Percentiles rank a stretch among this genome's conserved stretches.
These are phyloP conservation scores for Diversispora epigaea DNA, from an alignment of 192 early-diverging fungal genomes.

Conservation along the genomic window DNA sequence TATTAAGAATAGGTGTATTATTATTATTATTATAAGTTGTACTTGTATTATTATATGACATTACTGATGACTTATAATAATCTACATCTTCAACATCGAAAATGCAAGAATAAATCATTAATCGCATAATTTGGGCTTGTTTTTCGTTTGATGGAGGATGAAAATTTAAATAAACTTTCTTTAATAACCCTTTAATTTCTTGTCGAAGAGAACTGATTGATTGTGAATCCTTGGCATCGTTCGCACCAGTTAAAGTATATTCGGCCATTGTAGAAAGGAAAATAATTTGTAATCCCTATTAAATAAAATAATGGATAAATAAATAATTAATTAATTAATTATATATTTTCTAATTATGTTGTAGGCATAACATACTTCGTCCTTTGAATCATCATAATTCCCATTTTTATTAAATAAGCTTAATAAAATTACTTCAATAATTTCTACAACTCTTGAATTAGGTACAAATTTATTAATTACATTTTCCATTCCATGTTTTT, in stretches of 20 bases:
- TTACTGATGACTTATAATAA: background rate
- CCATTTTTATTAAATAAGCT: conserved; percentile 32
- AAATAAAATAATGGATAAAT: background rate
- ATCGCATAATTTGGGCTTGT: background rate
- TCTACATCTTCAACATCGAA: background rate
- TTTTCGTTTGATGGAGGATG: background rate
- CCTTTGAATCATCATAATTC: background rate
- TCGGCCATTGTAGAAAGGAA: conserved; percentile 42
- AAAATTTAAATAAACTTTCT: background rate
- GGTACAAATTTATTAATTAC: conserved; percentile 48
- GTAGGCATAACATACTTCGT: background rate
- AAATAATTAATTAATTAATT: background rate
- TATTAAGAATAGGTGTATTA: background rate
- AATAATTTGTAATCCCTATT: conserved; percentile 42
- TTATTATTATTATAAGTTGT: too few relatives aligned
- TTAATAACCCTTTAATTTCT: background rate
- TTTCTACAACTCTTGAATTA: conserved; percentile 35
- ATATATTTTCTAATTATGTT: background rate
- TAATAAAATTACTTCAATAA: conserved; percentile 35
- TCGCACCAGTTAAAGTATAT: conserved; percentile 22
- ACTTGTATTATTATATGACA: background rate
- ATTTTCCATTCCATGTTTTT: conserved; percentile 49
- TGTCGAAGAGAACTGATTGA: conserved; percentile 6
- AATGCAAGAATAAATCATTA: background rate
- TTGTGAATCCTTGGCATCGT: conserved; percentile 18